These are phyloP conservation scores for Aspergillus taichungensis DNA, from an alignment of 495 filamentous ascomycete species.

Conservation along the genomic window DNA sequence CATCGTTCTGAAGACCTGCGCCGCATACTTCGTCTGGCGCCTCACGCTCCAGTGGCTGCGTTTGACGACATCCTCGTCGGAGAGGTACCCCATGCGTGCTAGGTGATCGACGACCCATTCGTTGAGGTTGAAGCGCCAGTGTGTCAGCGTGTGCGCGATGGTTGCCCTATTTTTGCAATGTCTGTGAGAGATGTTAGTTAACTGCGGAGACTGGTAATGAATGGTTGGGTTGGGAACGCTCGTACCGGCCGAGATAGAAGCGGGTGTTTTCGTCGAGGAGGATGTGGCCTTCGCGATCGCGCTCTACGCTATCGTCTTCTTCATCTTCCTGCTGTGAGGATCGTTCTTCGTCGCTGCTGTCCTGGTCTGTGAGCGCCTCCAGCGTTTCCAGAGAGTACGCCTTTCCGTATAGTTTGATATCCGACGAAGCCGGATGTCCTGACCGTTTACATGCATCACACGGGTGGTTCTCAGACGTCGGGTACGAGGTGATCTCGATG, in stretches of 20 bases:
- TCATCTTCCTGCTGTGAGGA: constrained; percentile 26
- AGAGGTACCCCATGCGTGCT: constrained; percentile 41
- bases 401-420: constrained; percentile 55
- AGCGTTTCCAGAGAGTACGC: constrained; percentile 63
- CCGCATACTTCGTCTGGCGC: constrained; percentile 44
- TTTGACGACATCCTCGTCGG: constrained; percentile 43
- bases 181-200: constrained; percentile 15
- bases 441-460: constrained; percentile 75
- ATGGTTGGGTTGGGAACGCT: too few species aligned
- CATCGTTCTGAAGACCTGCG: constrained; percentile 51
- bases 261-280: constrained; percentile 23
- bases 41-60: constrained; percentile 45
- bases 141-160: constrained; percentile 58
- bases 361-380: constrained; percentile 48
- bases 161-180: constrained; percentile 60
- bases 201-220: too few species aligned
- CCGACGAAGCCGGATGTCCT: constrained; percentile 54
- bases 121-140: constrained; percentile 71
- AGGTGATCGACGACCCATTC: constrained; percentile 60
- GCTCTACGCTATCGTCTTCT: constrained; percentile 26
- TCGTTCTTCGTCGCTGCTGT: constrained; percentile 34
- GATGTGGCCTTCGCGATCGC: constrained; percentile 26
- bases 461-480: constrained; percentile 29
- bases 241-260: constrained; percentile 40
- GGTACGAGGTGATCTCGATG: constrained; percentile 24